Evolutionary conservation across 192 early-diverging fungal genomes (phyloP), one percentile per base, ranked within the genome.

Genomic region (Allomyces arbusculus): DNA sequence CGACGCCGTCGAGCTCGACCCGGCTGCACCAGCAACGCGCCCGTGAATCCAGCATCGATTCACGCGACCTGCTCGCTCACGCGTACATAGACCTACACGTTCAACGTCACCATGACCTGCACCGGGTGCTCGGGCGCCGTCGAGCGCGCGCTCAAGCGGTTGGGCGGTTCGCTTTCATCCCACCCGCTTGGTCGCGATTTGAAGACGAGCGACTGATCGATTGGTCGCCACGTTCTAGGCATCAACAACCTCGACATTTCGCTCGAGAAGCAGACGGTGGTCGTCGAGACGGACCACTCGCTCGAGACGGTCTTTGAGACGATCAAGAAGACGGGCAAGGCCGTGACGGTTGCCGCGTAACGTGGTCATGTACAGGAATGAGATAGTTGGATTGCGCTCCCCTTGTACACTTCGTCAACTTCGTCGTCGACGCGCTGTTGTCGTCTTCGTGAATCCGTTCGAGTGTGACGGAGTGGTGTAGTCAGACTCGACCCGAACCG

Each of bases 41-140:
- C 33, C 33, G 33, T 40, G 33, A 40, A 40, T 7, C 33, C 3
- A 8, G 33, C 33, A 40, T 40, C 33, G 7, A 40, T 40, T 40
- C 5, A 40, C 33, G 33, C 7, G 33, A 40, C 33, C 33, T 40
- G 33, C 33, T 40, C 7, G 33, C 33, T 58, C 12, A 20, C 20
- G 50, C 19, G 19, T n/a, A n/a, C n/a, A n/a, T 58, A 58, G 50
- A 58, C 50, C 50, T 87, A 86, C 81, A 84, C 75, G 55, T 90
- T 80, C 79, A 85, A 83, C 25, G 89, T 90, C 68, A 81, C 69
- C 67, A 90, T 90, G 89, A 79, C 82, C 72, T 90, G 89, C 79
- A 69, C 69, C 50, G 89, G 89, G 28, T 90, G 89, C 82, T 79
- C 77, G 23, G 80, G 80, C 69, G 89, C 89, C 62, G 89, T 90